Conservation (phyloP, 2,329 filamentous ascomycete genomes). For the Trichophyton equinum region DNA sequence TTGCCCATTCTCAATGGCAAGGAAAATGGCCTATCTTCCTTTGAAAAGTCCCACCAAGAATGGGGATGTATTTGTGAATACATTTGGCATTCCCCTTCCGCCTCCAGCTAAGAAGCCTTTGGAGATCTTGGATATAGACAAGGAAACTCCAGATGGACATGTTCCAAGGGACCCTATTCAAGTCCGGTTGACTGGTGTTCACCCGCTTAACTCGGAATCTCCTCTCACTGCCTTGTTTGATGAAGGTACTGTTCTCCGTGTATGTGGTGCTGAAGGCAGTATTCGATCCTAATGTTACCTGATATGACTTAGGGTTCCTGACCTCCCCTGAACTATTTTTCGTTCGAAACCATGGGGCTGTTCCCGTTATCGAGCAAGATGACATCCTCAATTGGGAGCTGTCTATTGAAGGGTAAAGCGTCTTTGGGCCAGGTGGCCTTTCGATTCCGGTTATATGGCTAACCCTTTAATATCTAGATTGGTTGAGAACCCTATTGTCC, state of each 20-base stretch:
- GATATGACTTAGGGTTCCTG: slow-evolving; percentile 54
- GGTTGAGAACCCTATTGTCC: slow-evolving; percentile 60
- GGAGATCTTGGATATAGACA: slow-evolving; percentile 58
- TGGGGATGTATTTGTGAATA: not conserved
- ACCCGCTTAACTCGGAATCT: slow-evolving; percentile 84
- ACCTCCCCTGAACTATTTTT: slow-evolving; percentile 83
- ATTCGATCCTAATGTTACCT: slow-evolving; percentile 4
- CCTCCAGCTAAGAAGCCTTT: slow-evolving; percentile 48
- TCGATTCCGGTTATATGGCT: not conserved
- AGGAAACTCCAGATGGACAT: slow-evolving; percentile 71
- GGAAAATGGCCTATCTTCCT: not conserved
- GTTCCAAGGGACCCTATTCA: slow-evolving; percentile 68
- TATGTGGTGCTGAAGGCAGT: not conserved
- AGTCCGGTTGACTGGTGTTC: slow-evolving; percentile 74
- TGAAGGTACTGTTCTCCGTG: slow-evolving; percentile 27
- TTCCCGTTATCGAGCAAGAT: slow-evolving; percentile 60
- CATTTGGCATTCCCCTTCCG: slow-evolving; percentile 44
- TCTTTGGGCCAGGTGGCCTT: too few species aligned
- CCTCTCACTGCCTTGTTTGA: slow-evolving; percentile 68
- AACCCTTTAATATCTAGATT: slow-evolving; percentile 36
- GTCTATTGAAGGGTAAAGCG: slow-evolving; percentile 54
- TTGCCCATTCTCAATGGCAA: not conserved
- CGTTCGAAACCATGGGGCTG: slow-evolving; percentile 77
- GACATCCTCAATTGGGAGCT: slow-evolving; percentile 71
- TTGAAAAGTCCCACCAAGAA: not conserved